A percentile compares a stretch with the other conserved stretches of the same genome.
Conservation (phyloP, 495 filamentous ascomycete genomes). For the Penicillium lividum region DNA sequence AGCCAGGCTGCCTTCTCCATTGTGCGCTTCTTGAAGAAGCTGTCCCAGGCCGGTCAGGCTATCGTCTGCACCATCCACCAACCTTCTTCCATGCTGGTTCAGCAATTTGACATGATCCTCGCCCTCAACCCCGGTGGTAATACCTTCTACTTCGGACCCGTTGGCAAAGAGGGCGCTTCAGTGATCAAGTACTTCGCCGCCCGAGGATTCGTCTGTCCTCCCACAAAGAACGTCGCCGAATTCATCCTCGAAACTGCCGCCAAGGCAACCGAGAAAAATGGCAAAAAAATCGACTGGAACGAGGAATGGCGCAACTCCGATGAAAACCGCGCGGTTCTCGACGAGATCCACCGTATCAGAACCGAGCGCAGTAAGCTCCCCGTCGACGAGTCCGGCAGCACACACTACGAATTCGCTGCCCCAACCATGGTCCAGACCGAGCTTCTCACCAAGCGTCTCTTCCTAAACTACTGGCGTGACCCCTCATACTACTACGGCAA, state of each 20-base stretch:
- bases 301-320: slow-evolving; percentile 69
- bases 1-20: slow-evolving; percentile 82
- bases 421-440: slow-evolving; percentile 58
- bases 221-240: slow-evolving; percentile 76
- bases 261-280: slow-evolving; percentile 53
- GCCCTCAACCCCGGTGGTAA: slow-evolving; percentile 70
- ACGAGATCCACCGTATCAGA: slow-evolving; percentile 63
- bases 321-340: slow-evolving; percentile 49
- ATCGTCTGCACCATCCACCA: slow-evolving; percentile 86
- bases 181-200: slow-evolving; percentile 69
- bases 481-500: slow-evolving; percentile 75
- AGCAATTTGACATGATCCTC: slow-evolving; percentile 76
- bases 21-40: slow-evolving; percentile 80
- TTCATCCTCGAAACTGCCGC: slow-evolving; percentile 82
- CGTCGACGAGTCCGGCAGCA: slow-evolving; percentile 32
- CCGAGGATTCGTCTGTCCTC: slow-evolving; percentile 59
- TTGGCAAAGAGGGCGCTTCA: slow-evolving; percentile 61
- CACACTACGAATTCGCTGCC: slow-evolving; percentile 63
- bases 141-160: slow-evolving; percentile 73
- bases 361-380: slow-evolving; percentile 53
- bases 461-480: slow-evolving; percentile 70
- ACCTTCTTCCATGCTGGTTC: slow-evolving; percentile 67
- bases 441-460: slow-evolving; percentile 64
- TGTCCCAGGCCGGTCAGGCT: slow-evolving; percentile 72
- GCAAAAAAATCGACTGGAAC: slow-evolving; percentile 64